These are phyloP conservation scores for Stromatinia cepivora DNA, from an alignment of 2,329 filamentous ascomycete genomes.

Conservation along the genomic window DNA sequence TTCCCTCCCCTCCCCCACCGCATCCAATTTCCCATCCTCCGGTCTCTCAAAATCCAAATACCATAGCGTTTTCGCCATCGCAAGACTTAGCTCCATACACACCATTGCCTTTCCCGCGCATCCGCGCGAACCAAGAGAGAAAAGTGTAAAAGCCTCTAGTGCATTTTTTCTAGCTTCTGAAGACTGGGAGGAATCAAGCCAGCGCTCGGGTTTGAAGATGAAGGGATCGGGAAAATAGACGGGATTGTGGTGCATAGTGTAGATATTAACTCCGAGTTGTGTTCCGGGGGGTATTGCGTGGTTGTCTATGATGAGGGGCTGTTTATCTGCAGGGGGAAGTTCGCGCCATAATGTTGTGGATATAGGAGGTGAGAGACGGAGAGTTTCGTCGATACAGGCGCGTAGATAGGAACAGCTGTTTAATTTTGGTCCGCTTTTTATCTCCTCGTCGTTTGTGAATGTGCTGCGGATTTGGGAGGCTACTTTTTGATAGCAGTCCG, in stretches of 20 bases:
- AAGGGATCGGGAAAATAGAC: background rate
- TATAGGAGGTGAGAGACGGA: slow-evolving; percentile 34
- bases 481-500: background rate
- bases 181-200: background rate
- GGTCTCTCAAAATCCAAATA: background rate
- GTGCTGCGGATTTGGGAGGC: background rate
- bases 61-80: slow-evolving; percentile 2
- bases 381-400: slow-evolving; percentile 44
- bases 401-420: slow-evolving; percentile 44
- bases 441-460: background rate
- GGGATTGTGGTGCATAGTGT: slow-evolving; percentile 28
- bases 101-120: background rate
- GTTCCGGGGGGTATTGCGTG: slow-evolving; percentile 43
- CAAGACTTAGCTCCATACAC: slow-evolving; percentile 19
- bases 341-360: slow-evolving; percentile 30
- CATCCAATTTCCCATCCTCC: background rate
- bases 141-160: background rate
- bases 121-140: background rate
- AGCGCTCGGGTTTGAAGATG: background rate
- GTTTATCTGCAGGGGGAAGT: background rate
- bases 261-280: slow-evolving; percentile 47
- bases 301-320: slow-evolving; percentile 32
- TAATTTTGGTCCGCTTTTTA: slow-evolving; percentile 29
- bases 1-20: background rate
- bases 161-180: too few species aligned